These are phyloP conservation scores for Kernera saxatilis DNA, from an alignment of 345 rosid genomes.

Conservation along the genomic window DNA sequence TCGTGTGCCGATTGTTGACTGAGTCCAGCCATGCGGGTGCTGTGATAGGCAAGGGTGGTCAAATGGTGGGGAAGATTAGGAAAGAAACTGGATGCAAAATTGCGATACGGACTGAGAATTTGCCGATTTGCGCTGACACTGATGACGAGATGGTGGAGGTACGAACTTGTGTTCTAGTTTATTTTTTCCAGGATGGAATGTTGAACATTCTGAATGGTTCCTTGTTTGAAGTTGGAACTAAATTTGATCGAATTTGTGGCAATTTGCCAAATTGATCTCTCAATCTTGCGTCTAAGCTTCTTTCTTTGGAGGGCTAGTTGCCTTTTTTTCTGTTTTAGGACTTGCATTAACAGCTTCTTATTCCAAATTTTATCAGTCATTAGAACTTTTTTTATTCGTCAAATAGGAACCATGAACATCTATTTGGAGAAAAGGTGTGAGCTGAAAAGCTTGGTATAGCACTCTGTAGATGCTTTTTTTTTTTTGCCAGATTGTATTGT, in stretches of 20 bases:
- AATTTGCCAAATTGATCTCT: not conserved
- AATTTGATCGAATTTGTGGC: not conserved
- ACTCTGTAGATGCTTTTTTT: not conserved
- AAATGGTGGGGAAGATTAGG: conserved; percentile 69
- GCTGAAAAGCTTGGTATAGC: not conserved
- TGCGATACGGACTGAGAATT: conserved; percentile 55
- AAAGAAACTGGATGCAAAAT: conserved; percentile 68
- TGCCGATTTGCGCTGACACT: conserved; percentile 59
- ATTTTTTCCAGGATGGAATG: not conserved
- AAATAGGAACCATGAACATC: not conserved
- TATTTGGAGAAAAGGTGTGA: not conserved
- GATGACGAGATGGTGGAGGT: conserved; percentile 88
- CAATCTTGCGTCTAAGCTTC: not conserved
- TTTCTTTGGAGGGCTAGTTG: not conserved
- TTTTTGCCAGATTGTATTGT: not conserved
- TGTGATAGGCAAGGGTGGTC: conserved; percentile 87
- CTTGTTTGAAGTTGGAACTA: not conserved
- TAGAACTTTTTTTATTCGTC: not conserved
- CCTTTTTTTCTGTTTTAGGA: not conserved
- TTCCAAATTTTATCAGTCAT: not conserved
- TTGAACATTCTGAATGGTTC: not conserved
- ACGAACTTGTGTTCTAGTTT: not conserved
- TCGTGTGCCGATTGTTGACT: conserved; percentile 69
- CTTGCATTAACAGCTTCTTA: not conserved
- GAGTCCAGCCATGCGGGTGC: conserved; percentile 68